Evolutionary conservation across 2,329 filamentous ascomycete species (phyloP).

Genomic region (Ploettnerulaceae sp.): DNA sequence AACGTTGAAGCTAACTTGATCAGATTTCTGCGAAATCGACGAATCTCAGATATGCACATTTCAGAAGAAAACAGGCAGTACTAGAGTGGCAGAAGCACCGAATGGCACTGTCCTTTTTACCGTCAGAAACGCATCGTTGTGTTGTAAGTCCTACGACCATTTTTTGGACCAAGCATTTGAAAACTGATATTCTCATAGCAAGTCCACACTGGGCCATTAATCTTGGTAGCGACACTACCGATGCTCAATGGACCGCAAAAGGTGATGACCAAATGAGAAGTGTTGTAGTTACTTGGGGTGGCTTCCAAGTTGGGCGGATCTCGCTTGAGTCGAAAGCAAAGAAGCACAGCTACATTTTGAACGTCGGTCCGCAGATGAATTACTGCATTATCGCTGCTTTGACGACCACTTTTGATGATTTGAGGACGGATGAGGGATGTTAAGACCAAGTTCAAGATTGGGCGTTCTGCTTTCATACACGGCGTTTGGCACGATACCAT

Average conservation of each 20-base stretch:
- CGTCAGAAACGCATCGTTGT: constrained; percentile 11
- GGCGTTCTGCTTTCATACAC: background rate
- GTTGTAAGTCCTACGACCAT: constrained; percentile 3
- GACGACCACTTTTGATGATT: constrained; percentile 20
- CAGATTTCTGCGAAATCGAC: constrained; percentile 12
- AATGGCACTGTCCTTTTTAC: constrained; percentile 11
- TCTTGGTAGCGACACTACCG: background rate
- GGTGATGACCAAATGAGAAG: constrained; percentile 11
- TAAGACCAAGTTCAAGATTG: background rate
- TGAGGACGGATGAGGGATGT: constrained; percentile 20
- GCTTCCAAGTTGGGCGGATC: constrained; percentile 17
- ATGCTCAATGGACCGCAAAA: constrained; percentile 13
- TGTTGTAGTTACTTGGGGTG: constrained; percentile 15
- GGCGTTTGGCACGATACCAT: background rate
- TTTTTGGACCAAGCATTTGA: background rate
- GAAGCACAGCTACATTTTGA: constrained; percentile 21
- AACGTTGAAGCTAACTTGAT: background rate
- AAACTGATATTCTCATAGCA: background rate
- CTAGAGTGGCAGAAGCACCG: constrained; percentile 11
- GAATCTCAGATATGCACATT: constrained; percentile 15
- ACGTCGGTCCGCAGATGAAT: constrained; percentile 13
- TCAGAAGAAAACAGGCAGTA: constrained; percentile 16
- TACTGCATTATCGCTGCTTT: constrained; percentile 18
- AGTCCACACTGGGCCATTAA: constrained; percentile 16
- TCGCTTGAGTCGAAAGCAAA: constrained; percentile 3